Evolutionary conservation across 306 rosid genomes (phyloP).

Genomic region (Vachellia collinsii): DNA sequence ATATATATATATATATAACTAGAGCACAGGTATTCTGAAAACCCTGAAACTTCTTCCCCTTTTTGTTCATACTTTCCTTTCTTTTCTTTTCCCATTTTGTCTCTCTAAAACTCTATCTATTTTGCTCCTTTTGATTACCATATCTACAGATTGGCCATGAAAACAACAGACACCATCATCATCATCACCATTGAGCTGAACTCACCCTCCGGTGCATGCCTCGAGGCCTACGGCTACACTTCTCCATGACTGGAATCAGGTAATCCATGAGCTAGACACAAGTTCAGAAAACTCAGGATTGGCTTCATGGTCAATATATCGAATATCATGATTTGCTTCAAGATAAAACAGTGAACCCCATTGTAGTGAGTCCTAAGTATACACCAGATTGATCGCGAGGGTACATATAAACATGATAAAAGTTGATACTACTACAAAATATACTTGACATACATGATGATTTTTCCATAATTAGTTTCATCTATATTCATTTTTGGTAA

Average conservation of each 20-base stretch:
- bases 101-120: background rate
- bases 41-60: slow-evolving; percentile 7
- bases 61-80: too few relatives aligned
- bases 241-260: slow-evolving; percentile 59
- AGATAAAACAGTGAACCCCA: background rate
- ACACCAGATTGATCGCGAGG: background rate
- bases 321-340: background rate
- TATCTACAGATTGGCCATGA: slow-evolving; percentile 37
- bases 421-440: background rate
- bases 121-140: background rate
- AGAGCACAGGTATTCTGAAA: slow-evolving; percentile 9
- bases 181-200: slow-evolving; percentile 47
- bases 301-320: slow-evolving; percentile 10
- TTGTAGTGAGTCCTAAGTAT: background rate
- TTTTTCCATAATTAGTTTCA: background rate
- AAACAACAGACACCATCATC: slow-evolving; percentile 24
- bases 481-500: background rate
- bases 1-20: too few relatives aligned
- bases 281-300: background rate
- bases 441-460: background rate
- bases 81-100: slow-evolving; percentile 9
- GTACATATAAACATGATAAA: background rate
- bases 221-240: slow-evolving; percentile 35
- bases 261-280: slow-evolving; percentile 61
- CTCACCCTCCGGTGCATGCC: slow-evolving; percentile 50